These are phyloP conservation scores for Sphagnum contortum DNA, from an alignment of 225 moss, liverwort and hornwort genomes.

Conservation along the genomic window DNA sequence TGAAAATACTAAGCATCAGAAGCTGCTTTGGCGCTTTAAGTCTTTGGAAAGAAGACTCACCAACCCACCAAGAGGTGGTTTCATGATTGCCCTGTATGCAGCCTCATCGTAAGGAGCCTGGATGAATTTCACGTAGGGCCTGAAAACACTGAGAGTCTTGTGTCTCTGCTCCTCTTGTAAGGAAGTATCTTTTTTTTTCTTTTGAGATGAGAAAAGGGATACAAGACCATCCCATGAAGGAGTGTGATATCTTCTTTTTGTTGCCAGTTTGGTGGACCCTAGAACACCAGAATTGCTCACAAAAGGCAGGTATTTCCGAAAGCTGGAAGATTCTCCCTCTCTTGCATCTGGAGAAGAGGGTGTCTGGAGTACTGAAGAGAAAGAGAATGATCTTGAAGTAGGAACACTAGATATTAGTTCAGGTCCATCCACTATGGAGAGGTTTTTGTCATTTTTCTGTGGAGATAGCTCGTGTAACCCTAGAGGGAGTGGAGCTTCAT, in stretches of 20 bases:
- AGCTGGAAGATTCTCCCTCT: conserved; percentile 52
- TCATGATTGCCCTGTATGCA: conserved; percentile 71
- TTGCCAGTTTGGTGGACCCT: conserved; percentile 19
- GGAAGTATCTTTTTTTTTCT: conserved; percentile 21
- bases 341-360: conserved; percentile 43
- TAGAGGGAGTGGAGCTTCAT: too few species aligned
- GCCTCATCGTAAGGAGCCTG: conserved; percentile 63
- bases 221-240: conserved; percentile 64
- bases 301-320: conserved; percentile 44
- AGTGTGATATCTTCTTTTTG: conserved; percentile 30
- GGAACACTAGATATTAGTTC: conserved; percentile 49
- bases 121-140: conserved; percentile 55
- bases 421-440: conserved; percentile 32
- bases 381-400: conserved; percentile 61
- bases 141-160: conserved; percentile 34
- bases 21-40: conserved; percentile 24
- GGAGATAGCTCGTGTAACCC: not conserved
- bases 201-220: conserved; percentile 49
- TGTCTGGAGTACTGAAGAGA: conserved; percentile 51
- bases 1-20: not conserved
- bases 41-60: conserved; percentile 40
- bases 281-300: conserved; percentile 16
- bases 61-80: conserved; percentile 67
- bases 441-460: too few species aligned
- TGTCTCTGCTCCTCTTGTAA: conserved; percentile 36